Evolutionary conservation across 805 yeast species (phyloP), one percentile per base, ranked within the genome.

Genomic region (Candida loeiensis): DNA sequence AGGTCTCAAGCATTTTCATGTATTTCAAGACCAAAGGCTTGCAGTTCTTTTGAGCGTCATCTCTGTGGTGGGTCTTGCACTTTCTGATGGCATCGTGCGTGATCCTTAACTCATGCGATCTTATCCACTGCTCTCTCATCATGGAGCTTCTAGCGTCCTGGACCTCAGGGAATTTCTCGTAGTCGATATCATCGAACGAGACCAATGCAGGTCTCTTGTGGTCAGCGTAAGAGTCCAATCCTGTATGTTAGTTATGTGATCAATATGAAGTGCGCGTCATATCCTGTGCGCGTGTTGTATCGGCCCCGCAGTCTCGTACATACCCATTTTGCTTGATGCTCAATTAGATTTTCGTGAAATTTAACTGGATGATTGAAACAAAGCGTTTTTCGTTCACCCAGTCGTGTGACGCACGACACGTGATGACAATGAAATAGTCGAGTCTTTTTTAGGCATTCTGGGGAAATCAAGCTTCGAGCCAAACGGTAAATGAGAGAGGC

Each of bases 111-210:
- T 82, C 85, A 50, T 77, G 76, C 44, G 79, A 72, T 56, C 85
- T 77, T 52, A 85, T 76, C 75, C 81, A 84, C 60, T 86, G 93
- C 63, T 85, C 95, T 62, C 88, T 80, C 41, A 84, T 53, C 75
- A 85, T 71, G 19, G 91, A 75, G 45, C 76, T 77, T 69, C 87
- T 86, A n/a, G 95, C 95, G 34, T 72, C 66, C 41, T 77, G 76
- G 36, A 86, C 75, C 49, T 79, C 80, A 12, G 66, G 63, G 45
- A 73, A 71, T 61, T 85, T 78, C 52, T 74, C 74, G 64, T 86
- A 86, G 66, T 84, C 84, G 48, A 86, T 84, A 48, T 81, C 85
- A 64, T 86, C 95, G 56, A 85, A 86, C 31, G 95, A 85, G 40
- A 85, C 91, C 52, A 77, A 72, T 52, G 82, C 86, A 32, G 86